Evolutionary conservation across 192 early-diverging fungal species (phyloP).

Genomic region (Spizellomyces sp.): DNA sequence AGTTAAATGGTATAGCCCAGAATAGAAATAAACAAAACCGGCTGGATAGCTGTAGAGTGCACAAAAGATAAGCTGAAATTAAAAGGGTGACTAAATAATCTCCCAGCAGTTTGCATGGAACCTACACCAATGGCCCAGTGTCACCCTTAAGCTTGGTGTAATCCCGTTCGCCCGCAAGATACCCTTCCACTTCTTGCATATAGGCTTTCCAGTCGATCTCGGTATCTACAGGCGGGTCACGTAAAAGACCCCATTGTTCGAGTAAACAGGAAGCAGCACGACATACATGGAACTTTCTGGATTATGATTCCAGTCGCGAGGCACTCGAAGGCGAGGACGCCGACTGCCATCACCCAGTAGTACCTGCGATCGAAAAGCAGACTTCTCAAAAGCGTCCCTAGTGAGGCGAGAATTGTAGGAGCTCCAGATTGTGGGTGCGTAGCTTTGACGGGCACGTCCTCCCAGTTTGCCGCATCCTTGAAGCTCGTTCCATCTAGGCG

Average conservation of each 20-base stretch:
- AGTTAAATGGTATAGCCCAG: slow-evolving; percentile 69
- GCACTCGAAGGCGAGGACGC: slow-evolving; percentile 54
- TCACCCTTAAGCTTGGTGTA: slow-evolving; percentile 80
- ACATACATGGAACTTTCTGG: slow-evolving; percentile 62
- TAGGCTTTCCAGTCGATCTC: slow-evolving; percentile 98
- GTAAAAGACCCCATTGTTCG: slow-evolving; percentile 25
- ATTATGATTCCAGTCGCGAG: slow-evolving; percentile 60
- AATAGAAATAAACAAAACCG: slow-evolving; percentile 89
- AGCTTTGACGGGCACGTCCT: too few species aligned
- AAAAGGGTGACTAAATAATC: background rate
- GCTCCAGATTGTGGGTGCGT: too few species aligned
- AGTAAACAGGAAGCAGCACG: background rate
- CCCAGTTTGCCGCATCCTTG: too few species aligned
- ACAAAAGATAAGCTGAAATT: background rate
- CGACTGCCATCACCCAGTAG: slow-evolving; percentile 32
- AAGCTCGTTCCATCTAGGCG: too few species aligned
- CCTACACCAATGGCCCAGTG: slow-evolving; percentile 90
- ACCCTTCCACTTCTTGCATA: slow-evolving; percentile 87
- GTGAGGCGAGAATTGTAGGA: background rate
- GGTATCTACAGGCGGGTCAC: slow-evolving; percentile 57
- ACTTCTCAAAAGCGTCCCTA: background rate
- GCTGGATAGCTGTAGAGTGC: slow-evolving; percentile 77
- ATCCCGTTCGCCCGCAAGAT: slow-evolving; percentile 79
- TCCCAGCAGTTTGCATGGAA: background rate
- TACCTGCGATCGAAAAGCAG: slow-evolving; percentile 49